Evolutionary conservation across 179 eudicot genomes (phyloP), one percentile per base, ranked within the genome.

Genomic region (Carnegiea gigantea): DNA sequence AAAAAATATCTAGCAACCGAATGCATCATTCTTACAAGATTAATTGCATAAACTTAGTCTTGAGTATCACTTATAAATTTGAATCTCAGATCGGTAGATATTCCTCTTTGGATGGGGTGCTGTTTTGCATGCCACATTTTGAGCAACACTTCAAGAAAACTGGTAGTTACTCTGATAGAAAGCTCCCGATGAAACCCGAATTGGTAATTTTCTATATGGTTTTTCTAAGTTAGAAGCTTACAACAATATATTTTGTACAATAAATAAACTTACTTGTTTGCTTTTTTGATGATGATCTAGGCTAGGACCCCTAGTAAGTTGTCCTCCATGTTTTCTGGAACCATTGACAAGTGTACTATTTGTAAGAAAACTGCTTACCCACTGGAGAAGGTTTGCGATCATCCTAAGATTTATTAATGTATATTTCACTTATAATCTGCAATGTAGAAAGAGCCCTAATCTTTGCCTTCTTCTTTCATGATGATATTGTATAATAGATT

Each of bases 291-390:
- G 6, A 5, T n/a, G 26, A 44, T 70, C 51, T 82, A 94, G 94
- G 64, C 78, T 4, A 93, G 87, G 75, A 75, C 86, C 4, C 89
- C 98, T 4, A 93, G 93, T 87, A 95, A 90, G 81, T 60, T 92
- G 28, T 90, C 98, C 21, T 38, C 90, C 6, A 79, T 95, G 86
- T 95, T 95, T 84, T 92, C 96, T 12, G 97, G 98, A 17, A 95
- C 98, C 20, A 93, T 90, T 80, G 98, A 95, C 12, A 95, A 93
- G 84, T 95, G 98, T 83, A 84, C 87, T 11, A 82, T 84, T 13
- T 95, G 98, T 75, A 93, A 89, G 71, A 95, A 93, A 80, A 92
- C 95, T 0, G 98, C 90, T 3, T 95, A 95, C 78, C 98, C 98
- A 0, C 86, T 95, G 3, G 98, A 95, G 78, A 93, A 95, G 95